Conservation (phyloP, 495 filamentous ascomycete species). For the Podospora tetraspora region DNA sequence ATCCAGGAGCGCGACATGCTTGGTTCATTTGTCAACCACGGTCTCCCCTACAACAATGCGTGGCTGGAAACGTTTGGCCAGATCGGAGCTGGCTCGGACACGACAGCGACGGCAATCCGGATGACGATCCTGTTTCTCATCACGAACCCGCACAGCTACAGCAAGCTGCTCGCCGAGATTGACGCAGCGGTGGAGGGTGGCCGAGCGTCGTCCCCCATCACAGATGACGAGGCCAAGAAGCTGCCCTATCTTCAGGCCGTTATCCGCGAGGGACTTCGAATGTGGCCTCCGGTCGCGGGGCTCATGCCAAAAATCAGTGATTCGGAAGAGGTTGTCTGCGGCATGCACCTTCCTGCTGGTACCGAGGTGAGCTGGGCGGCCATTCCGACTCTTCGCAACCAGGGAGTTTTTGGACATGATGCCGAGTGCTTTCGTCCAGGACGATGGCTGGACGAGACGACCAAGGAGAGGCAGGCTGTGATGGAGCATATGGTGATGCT, state of each 20-base stretch:
- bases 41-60: slow-evolving; percentile 23
- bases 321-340: slow-evolving; percentile 39
- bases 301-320: slow-evolving; percentile 49
- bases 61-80: slow-evolving; percentile 38
- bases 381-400: slow-evolving; percentile 24
- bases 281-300: slow-evolving; percentile 34
- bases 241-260: slow-evolving; percentile 46
- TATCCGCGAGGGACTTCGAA: slow-evolving; percentile 46
- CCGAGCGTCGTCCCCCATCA: slow-evolving; percentile 33
- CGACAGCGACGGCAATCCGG: slow-evolving; percentile 55
- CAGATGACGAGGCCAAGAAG: slow-evolving; percentile 34
- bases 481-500: slow-evolving; percentile 33
- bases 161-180: slow-evolving; percentile 54
- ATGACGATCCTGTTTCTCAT: slow-evolving; percentile 51
- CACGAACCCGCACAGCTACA: slow-evolving; percentile 40
- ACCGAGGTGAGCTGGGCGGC: slow-evolving; percentile 49
- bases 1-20: slow-evolving; percentile 36
- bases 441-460: slow-evolving; percentile 43
- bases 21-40: slow-evolving; percentile 30
- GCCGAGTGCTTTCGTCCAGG: slow-evolving; percentile 45
- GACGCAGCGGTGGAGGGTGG: slow-evolving; percentile 35
- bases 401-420: slow-evolving; percentile 36
- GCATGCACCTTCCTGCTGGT: slow-evolving; percentile 40
- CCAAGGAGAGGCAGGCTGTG: slow-evolving; percentile 19
- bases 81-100: slow-evolving; percentile 58